These are phyloP conservation scores for Solanum neorickii DNA, from an alignment of 257 asterid species.

Conservation along the genomic window DNA sequence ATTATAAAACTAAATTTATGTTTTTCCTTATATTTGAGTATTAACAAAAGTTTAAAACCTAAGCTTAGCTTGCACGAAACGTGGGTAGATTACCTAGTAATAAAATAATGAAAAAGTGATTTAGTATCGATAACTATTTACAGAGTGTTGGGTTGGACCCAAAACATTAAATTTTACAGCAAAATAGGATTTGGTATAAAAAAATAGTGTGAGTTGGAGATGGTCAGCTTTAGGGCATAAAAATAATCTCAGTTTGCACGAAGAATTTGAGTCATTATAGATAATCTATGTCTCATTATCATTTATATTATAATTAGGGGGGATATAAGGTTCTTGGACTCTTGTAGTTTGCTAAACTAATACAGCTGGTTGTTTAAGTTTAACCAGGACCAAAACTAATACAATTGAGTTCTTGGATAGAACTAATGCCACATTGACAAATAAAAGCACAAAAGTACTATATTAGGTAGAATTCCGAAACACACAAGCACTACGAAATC, in stretches of 20 bases:
- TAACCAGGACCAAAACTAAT: neutral
- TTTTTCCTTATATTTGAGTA: too few species aligned
- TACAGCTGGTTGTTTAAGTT: neutral
- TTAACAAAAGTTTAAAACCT: too few species aligned
- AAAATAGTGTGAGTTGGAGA: neutral
- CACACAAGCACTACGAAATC: neutral
- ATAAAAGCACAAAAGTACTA: neutral
- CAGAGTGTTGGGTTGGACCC: neutral
- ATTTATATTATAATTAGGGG: neutral
- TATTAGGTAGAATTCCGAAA: neutral
- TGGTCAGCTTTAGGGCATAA: neutral
- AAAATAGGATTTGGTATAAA: neutral
- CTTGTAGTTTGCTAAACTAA: neutral
- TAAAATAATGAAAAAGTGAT: neutral
- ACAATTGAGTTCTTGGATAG: neutral
- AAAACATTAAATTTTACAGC: neutral
- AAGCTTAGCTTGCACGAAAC: too few species aligned
- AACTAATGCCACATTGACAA: neutral
- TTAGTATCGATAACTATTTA: neutral
- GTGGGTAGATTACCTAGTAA: too few species aligned
- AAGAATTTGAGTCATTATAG: neutral
- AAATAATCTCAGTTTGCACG: neutral
- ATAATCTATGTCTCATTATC: too few species aligned
- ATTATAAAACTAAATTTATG: too few species aligned
- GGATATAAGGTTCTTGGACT: neutral